phyloP scores from a whole-genome alignment of 805 yeast genomes.

The Henningerozyma blattae region DNA sequence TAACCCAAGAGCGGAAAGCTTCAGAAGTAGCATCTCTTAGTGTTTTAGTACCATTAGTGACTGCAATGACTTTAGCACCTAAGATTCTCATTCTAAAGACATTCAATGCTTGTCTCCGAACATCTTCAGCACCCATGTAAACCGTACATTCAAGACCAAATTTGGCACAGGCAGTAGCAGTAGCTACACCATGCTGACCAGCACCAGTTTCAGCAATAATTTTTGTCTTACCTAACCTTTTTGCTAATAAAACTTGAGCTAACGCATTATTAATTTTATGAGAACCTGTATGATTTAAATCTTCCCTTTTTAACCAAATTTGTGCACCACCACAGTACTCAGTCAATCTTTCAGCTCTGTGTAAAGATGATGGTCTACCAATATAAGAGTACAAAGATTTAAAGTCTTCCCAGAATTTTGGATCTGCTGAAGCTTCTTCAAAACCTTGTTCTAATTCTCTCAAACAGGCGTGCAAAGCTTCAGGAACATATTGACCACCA shows the following conservation, averaged over 20 bases:
- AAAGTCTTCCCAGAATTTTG: slow-evolving; percentile 88
- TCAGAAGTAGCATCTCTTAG: slow-evolving; percentile 97
- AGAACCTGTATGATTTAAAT: slow-evolving; percentile 80
- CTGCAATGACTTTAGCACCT: slow-evolving; percentile 93
- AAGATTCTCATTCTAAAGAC: slow-evolving; percentile 94
- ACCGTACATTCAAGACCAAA: slow-evolving; percentile 90
- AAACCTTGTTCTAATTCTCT: slow-evolving; percentile 82
- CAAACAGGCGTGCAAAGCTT: slow-evolving; percentile 83
- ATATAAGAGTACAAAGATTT: slow-evolving; percentile 75
- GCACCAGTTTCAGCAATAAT: slow-evolving; percentile 89
- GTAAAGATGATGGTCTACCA: slow-evolving; percentile 92
- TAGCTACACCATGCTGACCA: slow-evolving; percentile 89
- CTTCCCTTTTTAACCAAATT: slow-evolving; percentile 98
- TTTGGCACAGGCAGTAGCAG: slow-evolving; percentile 86
- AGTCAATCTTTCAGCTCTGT: slow-evolving; percentile 79
- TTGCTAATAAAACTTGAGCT: slow-evolving; percentile 72
- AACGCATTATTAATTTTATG: slow-evolving; percentile 79
- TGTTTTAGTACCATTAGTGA: slow-evolving; percentile 89
- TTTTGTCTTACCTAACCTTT: slow-evolving; percentile 62
- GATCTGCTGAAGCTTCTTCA: slow-evolving; percentile 80
- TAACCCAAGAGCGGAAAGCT: slow-evolving; percentile 93
- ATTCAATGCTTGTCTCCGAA: slow-evolving; percentile 93
- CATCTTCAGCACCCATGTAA: slow-evolving; percentile 99
- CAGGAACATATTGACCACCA: slow-evolving; percentile 99
- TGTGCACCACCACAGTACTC: slow-evolving; percentile 90